Evolutionary conservation across 192 early-diverging fungal genomes (phyloP), one percentile per base, ranked within the genome.

Genomic region (Funneliformis mosseae): DNA sequence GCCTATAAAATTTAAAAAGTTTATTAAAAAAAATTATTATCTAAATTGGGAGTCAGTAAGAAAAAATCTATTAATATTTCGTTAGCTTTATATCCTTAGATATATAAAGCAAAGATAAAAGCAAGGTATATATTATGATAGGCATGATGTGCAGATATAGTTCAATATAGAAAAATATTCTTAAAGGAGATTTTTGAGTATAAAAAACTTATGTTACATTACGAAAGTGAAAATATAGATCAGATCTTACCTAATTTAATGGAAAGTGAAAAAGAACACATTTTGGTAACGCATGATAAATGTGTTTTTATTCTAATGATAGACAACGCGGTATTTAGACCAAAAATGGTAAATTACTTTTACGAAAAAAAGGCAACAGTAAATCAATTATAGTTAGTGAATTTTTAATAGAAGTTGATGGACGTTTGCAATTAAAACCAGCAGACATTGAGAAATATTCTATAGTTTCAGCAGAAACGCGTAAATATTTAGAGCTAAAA

Each of bases 351-450:
- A 16, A 38, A 39, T 33, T 50, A 10, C 25, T 10, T 59, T 28
- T 75, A 38, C n/a, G 48, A 50, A 75, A 75, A n/a, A 60, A 75
- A 75, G 48, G 74, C 21, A 75, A 75, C 38, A 8, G 48, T 16
- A 50, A 50, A 28, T 75, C 33, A 33, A 33, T 33, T 33, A 33
- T 33, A 3, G 33, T 33, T 33, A 33, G 33, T 33, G 33, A 33
- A 25, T 75, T 75, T 75, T 4, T 75, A 33, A 75, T 48, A 5
- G 73, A 75, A 28, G 50, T 60, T 28, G 8, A 60, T 60, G 48
- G 73, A 50, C 5, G 73, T 60, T 33, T 75, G 9, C 9, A 18
- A 5, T 75, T 75, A 38, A 16, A 60, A 33, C 55, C 10, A 75
- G 8, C 5, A 9, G 48, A 75, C 33, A 50, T 28, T 9, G 11